Percentiles rank a stretch among this genome's conserved stretches.
Evolutionary conservation across 2,329 filamentous ascomycete species (phyloP).

Genomic region (Beauveria medogensis): DNA sequence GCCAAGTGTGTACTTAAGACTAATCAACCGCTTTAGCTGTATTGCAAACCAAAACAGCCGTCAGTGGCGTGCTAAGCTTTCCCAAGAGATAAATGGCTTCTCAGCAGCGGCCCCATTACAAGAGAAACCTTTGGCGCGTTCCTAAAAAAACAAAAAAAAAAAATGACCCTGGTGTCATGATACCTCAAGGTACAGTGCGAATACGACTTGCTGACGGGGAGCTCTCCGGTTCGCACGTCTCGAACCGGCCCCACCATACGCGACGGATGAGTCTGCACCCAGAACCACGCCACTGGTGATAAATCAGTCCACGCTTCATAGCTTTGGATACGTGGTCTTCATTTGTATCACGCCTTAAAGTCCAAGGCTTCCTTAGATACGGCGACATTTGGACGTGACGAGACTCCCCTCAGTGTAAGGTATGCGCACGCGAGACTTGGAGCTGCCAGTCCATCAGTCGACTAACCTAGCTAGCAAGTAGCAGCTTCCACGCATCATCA

Average conservation of each 20-base stretch:
- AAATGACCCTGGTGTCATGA: not conserved
- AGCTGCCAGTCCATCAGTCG: not conserved
- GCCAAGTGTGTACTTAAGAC: not conserved
- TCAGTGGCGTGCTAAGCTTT: not conserved
- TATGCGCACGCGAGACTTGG: not conserved
- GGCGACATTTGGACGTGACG: not conserved
- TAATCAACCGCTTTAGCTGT: not conserved
- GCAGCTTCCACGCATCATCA: not conserved
- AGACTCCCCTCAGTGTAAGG: not conserved
- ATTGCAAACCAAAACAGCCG: not conserved
- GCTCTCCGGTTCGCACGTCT: not conserved
- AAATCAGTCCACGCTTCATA: conserved; percentile 9
- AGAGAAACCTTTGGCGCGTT: not conserved
- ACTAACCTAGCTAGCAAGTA: not conserved
- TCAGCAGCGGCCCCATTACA: not conserved
- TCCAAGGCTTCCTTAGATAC: not conserved
- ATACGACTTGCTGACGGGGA: not conserved
- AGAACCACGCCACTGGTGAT: conserved; percentile 8
- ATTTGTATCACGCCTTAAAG: not conserved
- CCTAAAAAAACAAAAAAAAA: not conserved
- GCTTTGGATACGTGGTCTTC: not conserved
- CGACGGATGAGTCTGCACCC: not conserved
- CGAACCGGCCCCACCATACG: not conserved
- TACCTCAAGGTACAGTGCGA: not conserved
- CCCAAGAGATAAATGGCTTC: not conserved